Conservation (phyloP, 345 rosid genomes). For the Rhizophora apiculata region DNA sequence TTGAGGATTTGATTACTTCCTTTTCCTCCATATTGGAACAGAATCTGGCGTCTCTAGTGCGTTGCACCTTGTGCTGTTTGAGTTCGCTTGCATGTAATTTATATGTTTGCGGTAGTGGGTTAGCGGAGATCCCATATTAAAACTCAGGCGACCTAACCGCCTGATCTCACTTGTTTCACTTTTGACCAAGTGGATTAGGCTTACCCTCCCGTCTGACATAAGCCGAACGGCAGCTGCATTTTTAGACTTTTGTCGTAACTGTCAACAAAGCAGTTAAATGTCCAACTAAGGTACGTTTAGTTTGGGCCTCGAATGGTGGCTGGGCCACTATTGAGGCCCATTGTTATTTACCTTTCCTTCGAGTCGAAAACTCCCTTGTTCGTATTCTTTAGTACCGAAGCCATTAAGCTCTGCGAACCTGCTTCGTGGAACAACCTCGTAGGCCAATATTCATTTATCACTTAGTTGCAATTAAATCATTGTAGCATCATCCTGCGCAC, state of each 20-base stretch:
- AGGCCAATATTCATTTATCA: too few relatives aligned
- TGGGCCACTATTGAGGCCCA: too few relatives aligned
- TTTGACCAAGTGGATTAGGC: conserved; percentile 10
- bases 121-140: neutral
- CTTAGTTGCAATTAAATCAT: too few relatives aligned
- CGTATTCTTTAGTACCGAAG: too few relatives aligned
- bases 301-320: too few relatives aligned
- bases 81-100: neutral
- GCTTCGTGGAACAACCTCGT: too few relatives aligned
- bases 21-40: conserved; percentile 30
- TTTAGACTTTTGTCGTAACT: neutral
- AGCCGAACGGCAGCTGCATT: neutral
- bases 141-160: conserved; percentile 12
- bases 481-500: too few relatives aligned
- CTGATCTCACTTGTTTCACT: neutral
- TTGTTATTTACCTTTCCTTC: too few relatives aligned
- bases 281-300: too few relatives aligned
- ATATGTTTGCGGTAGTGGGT: neutral
- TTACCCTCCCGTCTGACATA: conserved; percentile 7
- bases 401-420: too few relatives aligned
- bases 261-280: too few relatives aligned
- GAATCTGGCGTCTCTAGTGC: neutral
- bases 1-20: conserved; percentile 18
- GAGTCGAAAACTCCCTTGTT: too few relatives aligned
- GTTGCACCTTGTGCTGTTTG: neutral